Evolutionary conservation across 495 filamentous ascomycete species (phyloP), one percentile per base, ranked within the genome.

Genomic region (Penicillium lividum): DNA sequence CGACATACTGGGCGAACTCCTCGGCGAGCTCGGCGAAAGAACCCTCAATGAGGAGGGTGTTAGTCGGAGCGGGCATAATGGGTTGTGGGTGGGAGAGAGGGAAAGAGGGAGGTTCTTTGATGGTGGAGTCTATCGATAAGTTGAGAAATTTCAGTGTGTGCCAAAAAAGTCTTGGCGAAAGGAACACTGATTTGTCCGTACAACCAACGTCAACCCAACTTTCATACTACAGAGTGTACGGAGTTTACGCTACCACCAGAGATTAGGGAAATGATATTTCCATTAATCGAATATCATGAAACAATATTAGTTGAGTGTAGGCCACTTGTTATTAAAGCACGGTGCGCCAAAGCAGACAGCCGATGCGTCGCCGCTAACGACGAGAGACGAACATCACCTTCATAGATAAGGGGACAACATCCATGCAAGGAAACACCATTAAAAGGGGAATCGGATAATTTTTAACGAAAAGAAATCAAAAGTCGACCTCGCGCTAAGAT

Each of bases 1-100:
- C 89, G 72, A 96, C 70, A 76, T 92, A 93, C 63, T 87, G 85
- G 68, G 91, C 90, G 74, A 96, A 88, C 76, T 97, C 92, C 67
- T 91, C 85, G 60, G 88, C 85, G 70, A 96, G 83, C 79, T 97
- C 92, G 66, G 88, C 84, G 73, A 96, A 96, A 60, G 78, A 82
- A 68, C 92, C 93, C 77, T 97, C 93, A 72, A 97, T 92, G 72
- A 97, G 90, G 73, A 93, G 81, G 68, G 80, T 83, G 61, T 73
- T 82, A 51, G 78, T 71, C 59, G 80, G 79, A 58, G 75, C 80
- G 64, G 80, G 80, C 80, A 83, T 83, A 50, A 58, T 68, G 68
- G 28, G 62, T 58, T 29, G 53, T n/a, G 52, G 59, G 52, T 63
- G 64, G 59, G 69, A 64, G 65, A 63, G 60, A 64, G 59, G 54